These are phyloP conservation scores for Trametes maxima DNA, from an alignment of 768 basidiomycete species.

Conservation along the genomic window DNA sequence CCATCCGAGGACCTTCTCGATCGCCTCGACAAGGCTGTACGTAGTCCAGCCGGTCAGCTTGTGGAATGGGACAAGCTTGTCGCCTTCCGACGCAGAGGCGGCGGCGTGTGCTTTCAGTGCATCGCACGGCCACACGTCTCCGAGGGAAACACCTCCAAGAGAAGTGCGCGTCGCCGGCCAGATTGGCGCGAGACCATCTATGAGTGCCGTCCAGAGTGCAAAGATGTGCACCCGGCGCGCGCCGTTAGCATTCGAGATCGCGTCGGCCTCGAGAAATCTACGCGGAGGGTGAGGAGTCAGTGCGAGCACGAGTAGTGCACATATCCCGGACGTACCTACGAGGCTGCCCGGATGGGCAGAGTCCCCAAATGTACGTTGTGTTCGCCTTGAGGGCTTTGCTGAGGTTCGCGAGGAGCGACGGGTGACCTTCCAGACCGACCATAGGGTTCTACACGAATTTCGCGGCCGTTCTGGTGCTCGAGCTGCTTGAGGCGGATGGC, in stretches of 20 bases:
- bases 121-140: conserved; percentile 92
- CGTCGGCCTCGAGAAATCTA: conserved; percentile 72
- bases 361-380: conserved; percentile 69
- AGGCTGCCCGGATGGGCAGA: conserved; percentile 82
- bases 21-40: conserved; percentile 84
- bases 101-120: conserved; percentile 40
- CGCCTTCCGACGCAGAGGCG: conserved; percentile 47
- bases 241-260: conserved; percentile 38
- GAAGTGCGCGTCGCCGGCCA: conserved; percentile 81
- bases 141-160: conserved; percentile 71
- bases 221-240: conserved; percentile 64
- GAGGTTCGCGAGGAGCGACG: conserved; percentile 74
- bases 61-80: conserved; percentile 89
- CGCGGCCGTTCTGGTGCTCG: no score
- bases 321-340: conserved; percentile 52
- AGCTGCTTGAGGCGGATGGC: no score
- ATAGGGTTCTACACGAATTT: conserved; percentile 62
- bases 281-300: not conserved
- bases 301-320: conserved; percentile 1
- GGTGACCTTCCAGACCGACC: conserved; percentile 87
- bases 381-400: conserved; percentile 66
- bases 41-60: conserved; percentile 95
- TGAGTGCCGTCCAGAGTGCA: conserved; percentile 79
- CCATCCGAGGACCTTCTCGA: conserved; percentile 80
- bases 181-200: conserved; percentile 81